Evolutionary conservation across 768 basidiomycete species (phyloP).

Genomic region (Boletus patriciae): DNA sequence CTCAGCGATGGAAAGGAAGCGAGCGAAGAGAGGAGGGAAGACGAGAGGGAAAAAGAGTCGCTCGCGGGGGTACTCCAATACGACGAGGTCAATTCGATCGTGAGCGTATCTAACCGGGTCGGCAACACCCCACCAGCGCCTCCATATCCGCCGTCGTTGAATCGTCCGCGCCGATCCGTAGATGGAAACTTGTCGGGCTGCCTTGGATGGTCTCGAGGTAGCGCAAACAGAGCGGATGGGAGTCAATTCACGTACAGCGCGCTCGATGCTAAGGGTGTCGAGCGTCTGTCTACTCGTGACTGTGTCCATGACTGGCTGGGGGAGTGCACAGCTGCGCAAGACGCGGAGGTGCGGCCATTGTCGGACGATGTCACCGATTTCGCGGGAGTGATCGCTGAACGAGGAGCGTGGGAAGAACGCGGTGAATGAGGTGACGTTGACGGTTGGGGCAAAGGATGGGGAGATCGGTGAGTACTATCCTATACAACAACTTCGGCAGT

Average conservation of each 20-base stretch:
- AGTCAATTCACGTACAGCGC: slow-evolving; percentile 19
- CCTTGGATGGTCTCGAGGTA: slow-evolving; percentile 23
- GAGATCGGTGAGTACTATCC: slow-evolving; percentile 20
- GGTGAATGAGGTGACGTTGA: slow-evolving; percentile 29
- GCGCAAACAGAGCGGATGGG: slow-evolving; percentile 19
- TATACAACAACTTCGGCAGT: no score
- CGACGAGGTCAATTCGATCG: slow-evolving; percentile 27
- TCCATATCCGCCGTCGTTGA: slow-evolving; percentile 21
- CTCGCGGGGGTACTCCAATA: slow-evolving; percentile 27
- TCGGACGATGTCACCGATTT: slow-evolving; percentile 25
- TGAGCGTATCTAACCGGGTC: slow-evolving; percentile 11
- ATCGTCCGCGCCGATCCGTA: slow-evolving; percentile 29
- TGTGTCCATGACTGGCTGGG: slow-evolving; percentile 22
- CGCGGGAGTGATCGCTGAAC: slow-evolving; percentile 26
- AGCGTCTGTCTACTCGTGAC: slow-evolving; percentile 11
- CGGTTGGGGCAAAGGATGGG: slow-evolving; percentile 25
- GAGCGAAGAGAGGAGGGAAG: slow-evolving; percentile 15
- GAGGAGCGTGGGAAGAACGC: slow-evolving; percentile 28
- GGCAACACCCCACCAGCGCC: slow-evolving; percentile 13
- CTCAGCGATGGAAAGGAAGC: slow-evolving; percentile 14
- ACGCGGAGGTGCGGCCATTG: slow-evolving; percentile 21
- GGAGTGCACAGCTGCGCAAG: slow-evolving; percentile 22
- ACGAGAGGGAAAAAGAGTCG: slow-evolving; percentile 24
- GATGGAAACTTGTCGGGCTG: slow-evolving; percentile 16
- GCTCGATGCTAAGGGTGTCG: slow-evolving; percentile 26